A percentile compares a stretch with the other conserved stretches of the same genome.
Evolutionary conservation across 805 yeast species (phyloP).

Genomic region (Metschnikowia orientalis): DNA sequence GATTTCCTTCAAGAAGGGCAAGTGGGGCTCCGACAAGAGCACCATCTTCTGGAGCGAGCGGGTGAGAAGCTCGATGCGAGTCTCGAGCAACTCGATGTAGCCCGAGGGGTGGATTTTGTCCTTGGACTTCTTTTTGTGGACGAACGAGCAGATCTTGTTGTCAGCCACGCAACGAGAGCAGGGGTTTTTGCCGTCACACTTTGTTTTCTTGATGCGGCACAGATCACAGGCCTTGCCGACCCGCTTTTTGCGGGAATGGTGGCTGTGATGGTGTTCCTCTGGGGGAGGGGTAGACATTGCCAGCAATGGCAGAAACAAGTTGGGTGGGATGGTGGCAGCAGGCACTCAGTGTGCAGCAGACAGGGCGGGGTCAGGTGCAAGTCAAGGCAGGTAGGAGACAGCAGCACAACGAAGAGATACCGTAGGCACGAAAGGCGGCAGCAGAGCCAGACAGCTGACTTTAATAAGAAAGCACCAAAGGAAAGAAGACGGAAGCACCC

Average conservation of each 20-base stretch:
- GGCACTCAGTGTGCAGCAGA: too few species aligned
- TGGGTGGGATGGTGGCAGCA: too few species aligned
- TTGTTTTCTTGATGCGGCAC: constrained; percentile 59
- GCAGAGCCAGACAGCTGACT: too few species aligned
- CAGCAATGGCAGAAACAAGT: too few species aligned
- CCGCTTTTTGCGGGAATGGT: constrained; percentile 41
- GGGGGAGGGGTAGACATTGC: constrained; percentile 10
- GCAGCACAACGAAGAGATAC: too few species aligned
- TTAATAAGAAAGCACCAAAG: too few species aligned
- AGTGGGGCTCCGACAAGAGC: constrained; percentile 25
- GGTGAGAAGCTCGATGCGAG: constrained; percentile 50
- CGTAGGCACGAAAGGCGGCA: too few species aligned
- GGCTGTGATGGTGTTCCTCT: constrained; percentile 13
- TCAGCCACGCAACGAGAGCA: constrained; percentile 53
- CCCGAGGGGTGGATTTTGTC: constrained; percentile 57
- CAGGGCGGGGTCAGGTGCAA: too few species aligned
- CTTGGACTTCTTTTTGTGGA: constrained; percentile 49
- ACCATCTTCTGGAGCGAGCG: constrained; percentile 44
- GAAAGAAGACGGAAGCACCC: too few species aligned
- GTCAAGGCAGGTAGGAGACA: too few species aligned
- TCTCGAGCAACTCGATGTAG: constrained; percentile 60
- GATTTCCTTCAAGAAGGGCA: constrained; percentile 24
- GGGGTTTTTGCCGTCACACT: constrained; percentile 60
- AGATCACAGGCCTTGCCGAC: constrained; percentile 65
- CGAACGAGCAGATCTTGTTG: constrained; percentile 56